Base-by-base conservation (phyloP, 495 filamentous ascomycete species). In the Evernia prunastri region DNA sequence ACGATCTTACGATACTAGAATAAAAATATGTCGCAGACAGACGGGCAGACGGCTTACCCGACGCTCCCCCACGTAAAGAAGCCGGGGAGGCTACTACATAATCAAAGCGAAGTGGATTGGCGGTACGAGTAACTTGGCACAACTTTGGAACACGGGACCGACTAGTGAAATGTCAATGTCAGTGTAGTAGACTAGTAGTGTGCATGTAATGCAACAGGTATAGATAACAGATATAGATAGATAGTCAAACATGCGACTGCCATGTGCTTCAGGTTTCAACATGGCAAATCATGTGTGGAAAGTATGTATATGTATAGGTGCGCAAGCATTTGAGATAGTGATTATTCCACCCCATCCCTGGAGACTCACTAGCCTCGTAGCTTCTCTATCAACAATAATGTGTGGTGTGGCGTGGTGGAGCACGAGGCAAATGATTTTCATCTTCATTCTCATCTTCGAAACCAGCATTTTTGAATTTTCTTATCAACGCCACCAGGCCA, bases 401-500 rank as follows among this genome's bases (percentile, higher is more conserved):
- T 42, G 42, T 25, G 27, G 27, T 20, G 51, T 54, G 51, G 17
- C 33, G 51, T 5, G 33, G 51, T 54, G 51, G 51, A 54, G 45
- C 45, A 49, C 11, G 45, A 49, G 23, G 45, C 45, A 49, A 49
- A 13, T 49, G 12, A 7, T 37, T 37, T 37, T 37, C 36, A 37
- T 37, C 6, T 37, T n/a, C n/a, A n/a, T n/a, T n/a, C n/a, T n/a
- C n/a, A n/a, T n/a, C n/a, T n/a, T n/a, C n/a, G n/a, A n/a, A n/a
- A n/a, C n/a, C n/a, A n/a, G n/a, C n/a, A n/a, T 37, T 37, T 37
- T 12, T 13, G 12, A 3, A 17, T 49, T 27, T 54, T n/a, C 51
- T 54, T 54, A 54, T 54, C 51, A n/a, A 54, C 12, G 42, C 42
- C 42, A 4, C n/a, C n/a, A n/a, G n/a, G n/a, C n/a, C n/a, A n/a